Evolutionary conservation across 2,329 filamentous ascomycete genomes (phyloP).

Genomic region (Aspergillus caelatus): DNA sequence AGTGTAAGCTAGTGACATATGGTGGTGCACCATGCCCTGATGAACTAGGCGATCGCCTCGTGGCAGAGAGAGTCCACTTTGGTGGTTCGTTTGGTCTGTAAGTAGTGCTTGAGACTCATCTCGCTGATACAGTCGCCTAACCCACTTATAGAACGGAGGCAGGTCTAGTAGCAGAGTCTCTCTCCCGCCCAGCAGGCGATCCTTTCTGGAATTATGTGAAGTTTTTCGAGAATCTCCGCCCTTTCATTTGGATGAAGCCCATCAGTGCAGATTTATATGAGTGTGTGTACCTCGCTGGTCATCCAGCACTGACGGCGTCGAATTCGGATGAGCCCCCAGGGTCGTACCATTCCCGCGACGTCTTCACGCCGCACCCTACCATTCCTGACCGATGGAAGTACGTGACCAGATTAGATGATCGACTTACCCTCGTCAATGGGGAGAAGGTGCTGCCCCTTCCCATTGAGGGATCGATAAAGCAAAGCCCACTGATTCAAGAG

Average conservation of each 20-base stretch:
- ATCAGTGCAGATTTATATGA: slow-evolving; percentile 30
- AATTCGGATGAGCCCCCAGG: slow-evolving; percentile 37
- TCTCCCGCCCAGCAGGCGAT: slow-evolving; percentile 40
- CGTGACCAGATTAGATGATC: slow-evolving; percentile 35
- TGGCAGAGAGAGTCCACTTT: slow-evolving; percentile 40
- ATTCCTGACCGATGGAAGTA: slow-evolving; percentile 38
- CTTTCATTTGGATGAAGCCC: slow-evolving; percentile 44
- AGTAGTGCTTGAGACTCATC: slow-evolving; percentile 17
- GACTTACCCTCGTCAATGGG: slow-evolving; percentile 36
- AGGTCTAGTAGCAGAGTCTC: slow-evolving; percentile 47
- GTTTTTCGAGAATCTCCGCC: slow-evolving; percentile 40
- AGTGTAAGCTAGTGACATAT: slow-evolving; percentile 45
- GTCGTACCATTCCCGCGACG: slow-evolving; percentile 37
- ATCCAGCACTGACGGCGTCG: slow-evolving; percentile 34
- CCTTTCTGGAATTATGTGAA: slow-evolving; percentile 49
- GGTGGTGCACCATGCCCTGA: slow-evolving; percentile 48
- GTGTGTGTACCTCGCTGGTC: slow-evolving; percentile 34
- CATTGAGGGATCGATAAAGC: slow-evolving; percentile 37
- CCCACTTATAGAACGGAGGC: slow-evolving; percentile 43
- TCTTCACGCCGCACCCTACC: slow-evolving; percentile 35
- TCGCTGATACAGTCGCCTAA: slow-evolving; percentile 7
- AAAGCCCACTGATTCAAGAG: slow-evolving; percentile 34
- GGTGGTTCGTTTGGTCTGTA: slow-evolving; percentile 47
- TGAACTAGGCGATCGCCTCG: slow-evolving; percentile 44
- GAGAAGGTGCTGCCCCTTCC: slow-evolving; percentile 39